Base-by-base conservation (phyloP, 345 rosid species). In the Eucalyptus erythrocorys region DNA sequence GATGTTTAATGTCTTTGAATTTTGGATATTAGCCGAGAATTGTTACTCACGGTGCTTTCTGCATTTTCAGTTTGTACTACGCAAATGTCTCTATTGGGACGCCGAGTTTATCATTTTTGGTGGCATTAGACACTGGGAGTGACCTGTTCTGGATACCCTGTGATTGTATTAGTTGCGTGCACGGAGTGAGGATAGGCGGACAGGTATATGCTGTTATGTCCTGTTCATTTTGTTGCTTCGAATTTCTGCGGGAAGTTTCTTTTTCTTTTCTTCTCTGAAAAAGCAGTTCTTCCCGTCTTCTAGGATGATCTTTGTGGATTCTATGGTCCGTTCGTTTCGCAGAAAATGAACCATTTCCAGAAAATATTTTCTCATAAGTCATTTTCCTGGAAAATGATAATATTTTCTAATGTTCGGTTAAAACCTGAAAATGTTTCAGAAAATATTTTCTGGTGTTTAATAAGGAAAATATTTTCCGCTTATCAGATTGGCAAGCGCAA, bases 141-240 rank as follows among this genome's bases (percentile, higher is more conserved):
- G 96, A 96, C 90, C 93, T 95, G 91, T 96, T 98, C 90, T 98
- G 99, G 99, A 89, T 97, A 87, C 99, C 99, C 21, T 97, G 99
- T 66, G 96, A 97, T 88, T 97, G 99, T 87, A 48, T 51, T 48
- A 92, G 89, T 71, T 97, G 99, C 87, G 94, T 96, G 10, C 93
- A 10, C 40, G 92, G 92, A 48, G 47, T 97, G 90, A 85, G 53
- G 87, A 10, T 90, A 9, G 43, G 47, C 4, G 94, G 95, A 88
- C 19, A 89, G 93, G 98, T 96, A 91, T 61, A 86, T 66, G 32
- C 49, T 43, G 85, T 55, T 43, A 22, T 34, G 21, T 26, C 87
- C 42, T 48, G 47, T 76, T 76, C 47, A 76, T 76, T 21, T 37
- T 76, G 27, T 37, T 24, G 47, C 82, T 76, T 21, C 27, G 7